Base-by-base conservation (phyloP, 1,139 yeast species). In the Kodamaea anthophila region DNA sequence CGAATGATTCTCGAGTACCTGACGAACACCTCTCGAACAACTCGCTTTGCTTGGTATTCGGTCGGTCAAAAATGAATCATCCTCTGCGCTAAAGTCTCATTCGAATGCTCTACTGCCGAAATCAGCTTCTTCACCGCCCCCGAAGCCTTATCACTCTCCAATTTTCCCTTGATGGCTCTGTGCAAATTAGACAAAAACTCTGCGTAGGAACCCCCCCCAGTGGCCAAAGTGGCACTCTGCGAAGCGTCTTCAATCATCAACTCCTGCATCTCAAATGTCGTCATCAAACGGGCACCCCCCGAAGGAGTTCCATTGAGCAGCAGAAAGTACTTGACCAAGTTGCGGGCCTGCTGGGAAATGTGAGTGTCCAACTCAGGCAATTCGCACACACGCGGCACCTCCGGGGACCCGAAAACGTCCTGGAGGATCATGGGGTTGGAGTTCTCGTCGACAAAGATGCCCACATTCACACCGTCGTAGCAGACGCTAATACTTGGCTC, bases 401-500 rank as follows among this genome's bases (percentile, higher is more conserved):
- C 41, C 4, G 61, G 61, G 13, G 74, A 66, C 1, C 94, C 96
- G 48, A 88, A 79, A 35, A 91, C 57, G 52, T 88, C 97, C 39
- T 71, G 62, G 16, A 91, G 50, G 20, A 91, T 60, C 36, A 75
- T 55, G 5, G 81, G 76, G 41, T 82, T 79, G 1, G 85, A 83
- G 26, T 75, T 71, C 10, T 74, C 73, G 49, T 85, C 86, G 21
- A 91, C 60, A 79, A 86, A 84, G 21, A 91, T 61, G 33, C 65
- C 66, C 4, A 80, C 64, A 13, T 62, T 51, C 18, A 60, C 64
- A 9, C 96, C 94, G 46, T 84, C 76, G 60, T 82, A 88, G 20
- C 81, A 55, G 29, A 88, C 50, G 53, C 83, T 86, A 6, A 84
- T 88, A 4, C 96, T 94, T 25, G 88, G 87, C 34, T 67, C 69